Conservation (phyloP, 768 basidiomycete species). For the Tulasnella sp. region DNA sequence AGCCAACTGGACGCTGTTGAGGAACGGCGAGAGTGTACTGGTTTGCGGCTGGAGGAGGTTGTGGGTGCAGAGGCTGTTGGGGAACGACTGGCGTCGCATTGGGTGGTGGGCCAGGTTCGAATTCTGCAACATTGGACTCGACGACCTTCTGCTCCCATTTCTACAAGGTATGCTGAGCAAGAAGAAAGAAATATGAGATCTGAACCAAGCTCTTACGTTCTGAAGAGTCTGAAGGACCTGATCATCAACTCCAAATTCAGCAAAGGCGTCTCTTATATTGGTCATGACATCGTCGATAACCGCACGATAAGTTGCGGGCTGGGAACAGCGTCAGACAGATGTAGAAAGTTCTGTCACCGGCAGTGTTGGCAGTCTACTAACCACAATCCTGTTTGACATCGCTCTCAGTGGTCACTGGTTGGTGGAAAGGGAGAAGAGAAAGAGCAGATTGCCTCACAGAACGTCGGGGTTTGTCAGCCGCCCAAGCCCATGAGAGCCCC, state of each 20-base stretch:
- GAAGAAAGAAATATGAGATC: background rate
- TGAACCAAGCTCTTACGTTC: conserved; percentile 51
- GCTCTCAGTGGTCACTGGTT: conserved; percentile 8
- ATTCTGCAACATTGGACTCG: conserved; percentile 91
- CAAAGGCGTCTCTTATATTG: conserved; percentile 86
- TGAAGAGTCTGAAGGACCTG: conserved; percentile 84
- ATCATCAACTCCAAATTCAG: conserved; percentile 90
- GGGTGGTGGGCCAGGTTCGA: conserved; percentile 49
- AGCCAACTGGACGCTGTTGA: background rate
- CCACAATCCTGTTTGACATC: conserved; percentile 99
- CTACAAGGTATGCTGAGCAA: conserved; percentile 35
- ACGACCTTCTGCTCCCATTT: conserved; percentile 97
- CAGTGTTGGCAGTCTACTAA: conserved; percentile 61
- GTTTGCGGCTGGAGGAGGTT: conserved; percentile 16
- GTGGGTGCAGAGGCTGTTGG: conserved; percentile 39
- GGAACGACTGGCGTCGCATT: conserved; percentile 44
- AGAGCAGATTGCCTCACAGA: background rate
- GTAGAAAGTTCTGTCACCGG: conserved; percentile 32
- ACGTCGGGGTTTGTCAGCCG: conserved; percentile 6
- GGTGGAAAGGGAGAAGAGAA: conserved; percentile 1
- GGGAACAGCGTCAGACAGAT: conserved; percentile 46
- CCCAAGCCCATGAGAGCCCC: background rate
- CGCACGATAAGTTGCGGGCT: conserved; percentile 84
- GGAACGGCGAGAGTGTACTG: conserved; percentile 13
- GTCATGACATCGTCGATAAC: conserved; percentile 96